Evolutionary conservation across 108 stramenopile species (phyloP).

Genomic region (Conticribra guillardii): DNA sequence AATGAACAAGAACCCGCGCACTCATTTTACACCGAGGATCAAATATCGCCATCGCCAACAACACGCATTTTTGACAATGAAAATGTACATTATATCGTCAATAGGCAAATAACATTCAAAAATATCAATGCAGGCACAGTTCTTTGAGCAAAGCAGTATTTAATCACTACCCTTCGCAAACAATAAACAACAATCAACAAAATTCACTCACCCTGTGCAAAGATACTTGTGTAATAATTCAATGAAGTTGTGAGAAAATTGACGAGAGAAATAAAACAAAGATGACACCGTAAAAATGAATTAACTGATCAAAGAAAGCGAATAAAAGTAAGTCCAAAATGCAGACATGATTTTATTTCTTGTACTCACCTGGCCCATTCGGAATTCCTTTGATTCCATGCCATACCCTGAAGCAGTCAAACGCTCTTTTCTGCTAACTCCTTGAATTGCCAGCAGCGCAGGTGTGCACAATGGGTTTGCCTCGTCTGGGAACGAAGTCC

Average conservation of each 20-base stretch:
- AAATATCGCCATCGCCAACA: no score
- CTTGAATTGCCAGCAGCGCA: constrained; percentile 76
- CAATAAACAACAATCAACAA: constrained; percentile 1
- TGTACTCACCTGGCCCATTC: constrained; percentile 35
- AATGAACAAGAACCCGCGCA: constrained; percentile 2
- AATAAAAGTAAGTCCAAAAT: neutral
- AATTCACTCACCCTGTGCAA: constrained; percentile 64
- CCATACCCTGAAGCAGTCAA: constrained; percentile 43
- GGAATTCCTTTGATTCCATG: constrained; percentile 52
- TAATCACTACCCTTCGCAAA: no score
- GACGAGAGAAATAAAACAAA: neutral
- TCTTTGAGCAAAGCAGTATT: no score
- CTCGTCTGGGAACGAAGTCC: constrained; percentile 25
- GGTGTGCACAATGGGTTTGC: constrained; percentile 71
- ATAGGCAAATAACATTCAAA: no score
- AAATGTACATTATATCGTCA: no score
- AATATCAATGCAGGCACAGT: no score
- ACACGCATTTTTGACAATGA: no score
- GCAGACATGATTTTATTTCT: neutral
- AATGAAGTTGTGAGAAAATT: constrained; percentile 8
- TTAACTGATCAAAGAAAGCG: no score
- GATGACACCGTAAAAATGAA: neutral
- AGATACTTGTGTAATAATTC: constrained; percentile 51
- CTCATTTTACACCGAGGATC: no score
- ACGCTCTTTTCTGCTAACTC: constrained; percentile 79